Evolutionary conservation across 805 yeast genomes (phyloP), one percentile per base, ranked within the genome.

Genomic region (Torulaspora delbrueckii): DNA sequence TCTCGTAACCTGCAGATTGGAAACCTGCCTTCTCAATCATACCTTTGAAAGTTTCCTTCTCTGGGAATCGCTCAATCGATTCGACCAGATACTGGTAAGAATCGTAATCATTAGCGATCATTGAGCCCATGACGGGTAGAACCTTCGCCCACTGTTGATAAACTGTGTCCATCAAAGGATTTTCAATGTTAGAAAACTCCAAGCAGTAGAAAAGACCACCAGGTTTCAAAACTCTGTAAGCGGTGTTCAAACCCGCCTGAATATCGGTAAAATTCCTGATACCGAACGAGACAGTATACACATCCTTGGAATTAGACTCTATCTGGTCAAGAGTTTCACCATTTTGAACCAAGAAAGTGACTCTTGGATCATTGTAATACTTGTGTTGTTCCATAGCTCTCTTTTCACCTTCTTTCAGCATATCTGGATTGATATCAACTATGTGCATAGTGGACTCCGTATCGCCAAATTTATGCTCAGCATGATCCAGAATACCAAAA

Each of bases 141-240:
- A 85, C 70, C 46, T 86, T 84, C 12, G 96, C 86, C 77, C 95
- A 93, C 33, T 87, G 82, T 62, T 85, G 88, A 73, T 93, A 93
- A 23, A 81, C 68, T 50, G 79, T 73, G 63, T 87, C 91, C 42
- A 93, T 71, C 8, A 81, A 60, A 24, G 84, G 82, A 65, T 88
- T 86, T 40, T 84, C 83, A 46, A 93, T 96, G 63, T 90, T 93
- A 44, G 95, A 84, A 62, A 93, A 93, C 66, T 93, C 99, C 48
- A 93, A 74, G 68, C 98, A 90, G 31, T 96, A 96, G 65, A 93
- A 93, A 38, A 93, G 86, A 59, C 99, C 99, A 59, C 99, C 99
- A 9, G 98, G 98, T 67, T 84, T 87, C 63, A 93, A 78, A 25
- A 91, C 96, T 58, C 99, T 78, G 71, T 91, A 85, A 27, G 99